Percentiles rank a stretch among this genome's conserved stretches.
Evolutionary conservation across 306 rosid genomes (phyloP).

Genomic region (Castanopsis chinensis): DNA sequence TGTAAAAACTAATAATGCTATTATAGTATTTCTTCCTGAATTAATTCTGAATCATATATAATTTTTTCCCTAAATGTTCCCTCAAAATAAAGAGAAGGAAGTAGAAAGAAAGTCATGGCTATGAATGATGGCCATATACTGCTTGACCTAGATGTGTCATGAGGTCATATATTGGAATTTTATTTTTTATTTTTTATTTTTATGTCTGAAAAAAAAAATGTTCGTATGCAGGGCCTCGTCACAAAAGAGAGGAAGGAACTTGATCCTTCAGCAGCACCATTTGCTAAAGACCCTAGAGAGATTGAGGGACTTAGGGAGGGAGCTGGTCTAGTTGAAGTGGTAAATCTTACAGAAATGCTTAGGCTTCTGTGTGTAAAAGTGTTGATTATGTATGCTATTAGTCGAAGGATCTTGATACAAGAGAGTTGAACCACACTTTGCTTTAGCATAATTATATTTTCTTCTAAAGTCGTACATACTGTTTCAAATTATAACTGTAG

Average conservation of each 20-base stretch:
- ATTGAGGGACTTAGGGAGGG: constrained; percentile 88
- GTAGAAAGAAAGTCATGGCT: constrained; percentile 14
- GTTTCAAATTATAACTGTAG: constrained; percentile 15
- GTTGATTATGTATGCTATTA: not conserved
- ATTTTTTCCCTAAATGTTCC: not conserved
- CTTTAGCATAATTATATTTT: constrained; percentile 1
- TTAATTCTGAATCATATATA: not conserved
- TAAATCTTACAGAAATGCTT: constrained; percentile 39
- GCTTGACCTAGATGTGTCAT: not conserved
- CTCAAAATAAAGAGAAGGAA: not conserved
- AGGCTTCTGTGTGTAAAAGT: constrained; percentile 1
- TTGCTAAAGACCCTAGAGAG: constrained; percentile 73
- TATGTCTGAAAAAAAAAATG: constrained; percentile 13
- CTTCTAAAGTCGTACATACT: constrained; percentile 13
- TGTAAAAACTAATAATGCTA: not conserved
- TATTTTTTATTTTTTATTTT: not conserved
- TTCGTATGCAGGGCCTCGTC: constrained; percentile 77
- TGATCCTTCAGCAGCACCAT: constrained; percentile 86
- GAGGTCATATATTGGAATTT: constrained; percentile 13
- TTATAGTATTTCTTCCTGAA: not conserved
- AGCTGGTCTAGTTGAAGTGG: constrained; percentile 90
- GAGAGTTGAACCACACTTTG: constrained; percentile 9
- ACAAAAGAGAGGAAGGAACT: constrained; percentile 76
- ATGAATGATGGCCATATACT: not conserved
- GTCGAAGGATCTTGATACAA: constrained; percentile 5